Evolutionary conservation across 2,329 filamentous ascomycete species (phyloP), one percentile per base, ranked within the genome.

Genomic region (Bipolaris cookei): DNA sequence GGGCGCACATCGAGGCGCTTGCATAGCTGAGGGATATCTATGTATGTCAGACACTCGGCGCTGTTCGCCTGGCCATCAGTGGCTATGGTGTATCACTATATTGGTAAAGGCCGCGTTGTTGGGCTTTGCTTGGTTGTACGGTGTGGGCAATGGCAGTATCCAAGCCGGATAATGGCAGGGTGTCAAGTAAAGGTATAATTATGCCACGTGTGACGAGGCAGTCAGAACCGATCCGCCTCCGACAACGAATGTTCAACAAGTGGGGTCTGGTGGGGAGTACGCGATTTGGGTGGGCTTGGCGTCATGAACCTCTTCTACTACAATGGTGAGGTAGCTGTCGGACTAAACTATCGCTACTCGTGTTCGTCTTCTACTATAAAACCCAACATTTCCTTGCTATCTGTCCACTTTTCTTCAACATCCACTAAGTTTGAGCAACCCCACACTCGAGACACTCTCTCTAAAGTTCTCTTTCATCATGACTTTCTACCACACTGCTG

Each of bases 401-500:
- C 20, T 16, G 20, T 16, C 13, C 30, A 23, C 13, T 25, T 14
- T 23, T 46, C 39, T 37, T 16, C 23, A 16, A 30, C 10, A 35
- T 52, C 34, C 25, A 16, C 14, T 23, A 16, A 20, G 13, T 20
- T 41, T 28, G 28, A 42, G 32, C 28, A 37, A 25, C 10, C 51
- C 4, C 45, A 50, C 25, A 28, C 30, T 30, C 10, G 13, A 44
- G 21, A 21, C 21, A 8, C 6, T 11, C 20, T 4, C 28, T 16
- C 39, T 14, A 35, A 34, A 50, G 45, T 50, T 16, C 47, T 34
- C 30, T 13, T 37, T 18, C 25, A 35, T 28, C 41, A 30, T 44
- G 28, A 13, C 6, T n/a, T 45, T 87, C 79, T 81, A 85, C 74
- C 57, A 68, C 51, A 78, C 79, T 49, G 79, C 81, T 44, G 55